These are phyloP conservation scores for Lactarius indigo DNA, from an alignment of 768 basidiomycete genomes.

Conservation along the genomic window DNA sequence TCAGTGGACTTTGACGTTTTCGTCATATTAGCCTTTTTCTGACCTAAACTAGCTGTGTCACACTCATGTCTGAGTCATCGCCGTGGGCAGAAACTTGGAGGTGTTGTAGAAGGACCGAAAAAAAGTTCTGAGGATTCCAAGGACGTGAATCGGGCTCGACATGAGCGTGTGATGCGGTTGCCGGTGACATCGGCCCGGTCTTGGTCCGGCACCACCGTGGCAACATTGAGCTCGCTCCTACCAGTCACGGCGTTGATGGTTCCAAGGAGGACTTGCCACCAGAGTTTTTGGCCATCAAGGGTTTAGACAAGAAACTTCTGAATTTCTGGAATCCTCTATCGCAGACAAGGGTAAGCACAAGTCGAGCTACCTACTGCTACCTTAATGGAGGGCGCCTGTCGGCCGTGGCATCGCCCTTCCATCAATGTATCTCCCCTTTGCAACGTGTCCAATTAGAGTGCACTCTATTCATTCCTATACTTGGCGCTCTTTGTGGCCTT, in stretches of 20 bases:
- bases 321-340: not conserved
- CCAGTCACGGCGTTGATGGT: too few species aligned
- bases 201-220: too few species aligned
- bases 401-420: not conserved
- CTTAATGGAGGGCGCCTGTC: too few species aligned
- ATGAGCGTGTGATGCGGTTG: not conserved
- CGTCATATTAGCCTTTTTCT: not conserved
- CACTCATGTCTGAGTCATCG: too few species aligned
- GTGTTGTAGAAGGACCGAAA: not conserved
- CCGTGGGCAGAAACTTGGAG: too few species aligned
- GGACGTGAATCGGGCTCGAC: not conserved
- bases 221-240: too few species aligned
- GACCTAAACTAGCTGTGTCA: not conserved
- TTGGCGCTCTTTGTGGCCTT: not conserved
- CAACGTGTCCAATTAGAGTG: not conserved
- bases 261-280: not conserved
- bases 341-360: not conserved
- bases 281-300: not conserved
- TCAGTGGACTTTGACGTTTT: not conserved
- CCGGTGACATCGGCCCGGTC: not conserved
- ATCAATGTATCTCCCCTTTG: not conserved
- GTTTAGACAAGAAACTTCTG: not conserved
- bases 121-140: not conserved
- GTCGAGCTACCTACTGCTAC: not conserved
- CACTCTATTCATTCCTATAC: not conserved